These are phyloP conservation scores for Pichia deserticola DNA, from an alignment of 805 yeast species.

Conservation along the genomic window DNA sequence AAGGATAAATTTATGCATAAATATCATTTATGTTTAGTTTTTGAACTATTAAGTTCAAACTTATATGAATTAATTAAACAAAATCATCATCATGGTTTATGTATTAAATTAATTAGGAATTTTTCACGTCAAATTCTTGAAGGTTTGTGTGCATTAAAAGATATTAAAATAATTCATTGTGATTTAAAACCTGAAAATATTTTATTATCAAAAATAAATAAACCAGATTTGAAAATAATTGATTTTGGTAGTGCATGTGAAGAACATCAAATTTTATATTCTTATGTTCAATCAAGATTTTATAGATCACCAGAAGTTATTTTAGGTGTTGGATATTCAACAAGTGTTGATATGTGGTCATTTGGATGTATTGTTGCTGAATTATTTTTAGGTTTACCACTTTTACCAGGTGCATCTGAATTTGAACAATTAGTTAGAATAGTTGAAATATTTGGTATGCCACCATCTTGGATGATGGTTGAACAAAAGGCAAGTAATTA, in stretches of 20 bases:
- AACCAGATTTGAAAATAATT: constrained; percentile 82
- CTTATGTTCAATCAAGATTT: constrained; percentile 88
- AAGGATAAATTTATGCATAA: constrained; percentile 88
- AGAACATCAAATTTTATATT: constrained; percentile 79
- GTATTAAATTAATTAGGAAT: constrained; percentile 67
- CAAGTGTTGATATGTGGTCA: constrained; percentile 82
- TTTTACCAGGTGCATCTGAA: constrained; percentile 93
- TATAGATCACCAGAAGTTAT: constrained; percentile 94
- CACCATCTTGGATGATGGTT: constrained; percentile 95
- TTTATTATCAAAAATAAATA: constrained; percentile 67
- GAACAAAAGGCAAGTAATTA: constrained; percentile 77
- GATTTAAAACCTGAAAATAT: constrained; percentile 97
- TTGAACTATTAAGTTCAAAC: constrained; percentile 82
- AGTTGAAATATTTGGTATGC: constrained; percentile 72
- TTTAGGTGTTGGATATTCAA: constrained; percentile 83
- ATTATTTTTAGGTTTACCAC: constrained; percentile 72
- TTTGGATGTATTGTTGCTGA: constrained; percentile 55
- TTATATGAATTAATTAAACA: constrained; percentile 86
- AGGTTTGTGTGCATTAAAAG: constrained; percentile 72
- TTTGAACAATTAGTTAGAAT: constrained; percentile 84
- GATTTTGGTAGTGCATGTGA: constrained; percentile 97
- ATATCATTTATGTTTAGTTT: constrained; percentile 87
- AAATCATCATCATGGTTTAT: constrained; percentile 87
- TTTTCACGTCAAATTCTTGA: constrained; percentile 78
- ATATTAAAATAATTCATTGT: constrained; percentile 84